Percentiles rank a stretch among this genome's conserved stretches.
These are phyloP conservation scores for Chrysanthemum lavandulifolium DNA, from an alignment of 129 eudicot species.

Conservation along the genomic window DNA sequence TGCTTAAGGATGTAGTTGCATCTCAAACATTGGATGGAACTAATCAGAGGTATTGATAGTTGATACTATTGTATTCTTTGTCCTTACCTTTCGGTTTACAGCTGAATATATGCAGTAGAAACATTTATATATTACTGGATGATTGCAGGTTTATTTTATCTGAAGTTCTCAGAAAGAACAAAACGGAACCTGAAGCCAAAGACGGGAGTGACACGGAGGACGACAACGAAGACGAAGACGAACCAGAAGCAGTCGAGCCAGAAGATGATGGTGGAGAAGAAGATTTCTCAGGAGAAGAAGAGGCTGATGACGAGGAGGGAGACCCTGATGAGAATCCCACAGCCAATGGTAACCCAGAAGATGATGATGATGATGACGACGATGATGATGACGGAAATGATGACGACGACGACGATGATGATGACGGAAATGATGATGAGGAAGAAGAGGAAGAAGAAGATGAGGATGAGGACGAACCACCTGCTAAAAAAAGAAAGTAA, in stretches of 20 bases:
- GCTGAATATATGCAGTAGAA: background rate
- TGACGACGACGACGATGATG: conserved; percentile 48
- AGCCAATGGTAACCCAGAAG: conserved; percentile 69
- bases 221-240: conserved; percentile 44
- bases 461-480: conserved; percentile 76
- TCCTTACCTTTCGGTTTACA: background rate
- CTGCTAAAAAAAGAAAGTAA: conserved; percentile 87
- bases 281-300: conserved; percentile 83
- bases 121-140: background rate
- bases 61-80: background rate
- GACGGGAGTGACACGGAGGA: conserved; percentile 82
- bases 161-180: conserved; percentile 47
- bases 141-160: conserved; percentile 56
- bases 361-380: conserved; percentile 60
- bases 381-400: conserved; percentile 52
- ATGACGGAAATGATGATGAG: conserved; percentile 37
- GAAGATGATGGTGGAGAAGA: conserved; percentile 81
- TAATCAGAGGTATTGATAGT: conserved; percentile 43
- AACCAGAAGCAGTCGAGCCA: conserved; percentile 60
- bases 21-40: conserved; percentile 22
- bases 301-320: conserved; percentile 50
- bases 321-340: conserved; percentile 62
- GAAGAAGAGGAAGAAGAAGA: conserved; percentile 70
- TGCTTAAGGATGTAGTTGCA: conserved; percentile 39
- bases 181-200: conserved; percentile 58